Evolutionary conservation across 176 grass and related monocot species (phyloP), one percentile per base, ranked within the genome.

Genomic region (Themeda triandra): DNA sequence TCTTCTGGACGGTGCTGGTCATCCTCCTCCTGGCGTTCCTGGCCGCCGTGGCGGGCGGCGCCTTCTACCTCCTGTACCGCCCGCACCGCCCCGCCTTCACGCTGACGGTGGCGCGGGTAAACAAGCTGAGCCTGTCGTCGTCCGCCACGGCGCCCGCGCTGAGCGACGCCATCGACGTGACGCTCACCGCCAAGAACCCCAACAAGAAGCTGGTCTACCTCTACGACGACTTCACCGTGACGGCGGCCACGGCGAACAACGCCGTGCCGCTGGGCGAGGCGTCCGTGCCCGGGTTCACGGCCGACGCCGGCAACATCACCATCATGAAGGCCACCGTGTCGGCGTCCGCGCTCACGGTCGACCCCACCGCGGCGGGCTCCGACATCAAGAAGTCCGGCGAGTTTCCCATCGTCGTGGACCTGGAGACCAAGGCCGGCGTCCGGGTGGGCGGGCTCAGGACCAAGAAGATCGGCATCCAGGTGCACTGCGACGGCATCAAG

Each of bases 181-280:
- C 94, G 29, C 75, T 96, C 53, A 90, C 81, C 18, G 92, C 88
- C 53, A 85, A 35, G 58, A 99, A 99, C 86, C 97, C 97, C 15
- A 99, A 96, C 86, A 89, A 92, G 86, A 99, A 99, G 90, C 78
- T 99, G 72, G 91, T 94, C 53, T 99, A 88, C 88, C 73, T 96
- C 82, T 99, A 99, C 88, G 97, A 96, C 84, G 84, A 94, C 80
- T 85, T 96, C 86, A 60, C 97, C 46, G 71, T 94, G 48, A 74
- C 88, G 40, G 83, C 91, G 13, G 74, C 88, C 51, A 93, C 93
- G 27, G 80, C 86, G 35, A 78, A 83, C 69, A 87, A 83, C 63
- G 88, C 86, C 75, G 90, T 92, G 27, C 91, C 92, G 73, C 80
- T 99, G 44, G 97, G 93, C 5, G 97, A 91, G 12, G 90, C 71